Evolutionary conservation across 2,329 filamentous ascomycete genomes (phyloP).

Genomic region (Fusarium sp.): DNA sequence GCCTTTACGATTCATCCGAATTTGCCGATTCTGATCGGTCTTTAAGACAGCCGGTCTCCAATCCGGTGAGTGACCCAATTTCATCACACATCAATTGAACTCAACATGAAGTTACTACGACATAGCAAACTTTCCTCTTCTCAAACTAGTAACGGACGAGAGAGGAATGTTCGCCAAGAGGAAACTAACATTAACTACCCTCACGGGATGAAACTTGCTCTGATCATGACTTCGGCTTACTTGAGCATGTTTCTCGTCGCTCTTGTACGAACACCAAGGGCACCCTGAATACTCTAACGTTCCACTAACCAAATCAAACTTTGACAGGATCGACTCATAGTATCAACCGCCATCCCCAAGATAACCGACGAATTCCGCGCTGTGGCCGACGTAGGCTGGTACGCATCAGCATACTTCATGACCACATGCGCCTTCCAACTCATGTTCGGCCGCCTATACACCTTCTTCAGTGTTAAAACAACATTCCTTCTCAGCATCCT

Average conservation of each 20-base stretch:
- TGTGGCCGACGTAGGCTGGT: slow-evolving; percentile 64
- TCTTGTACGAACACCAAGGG: accelerated
- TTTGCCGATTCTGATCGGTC: neutral
- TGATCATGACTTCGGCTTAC: slow-evolving; percentile 11
- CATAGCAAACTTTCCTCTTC: accelerated
- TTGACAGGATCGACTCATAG: slow-evolving; percentile 47
- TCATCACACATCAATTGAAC: neutral
- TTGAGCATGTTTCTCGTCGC: slow-evolving; percentile 7
- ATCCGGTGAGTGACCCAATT: neutral
- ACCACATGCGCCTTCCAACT: slow-evolving; percentile 55
- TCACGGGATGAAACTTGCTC: neutral
- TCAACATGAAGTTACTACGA: neutral
- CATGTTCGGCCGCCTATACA: slow-evolving; percentile 56
- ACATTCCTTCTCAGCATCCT: slow-evolving; percentile 54
- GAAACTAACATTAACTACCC: neutral
- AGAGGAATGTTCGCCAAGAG: accelerated
- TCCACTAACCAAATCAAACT: neutral
- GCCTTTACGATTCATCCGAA: neutral
- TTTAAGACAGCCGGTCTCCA: accelerated
- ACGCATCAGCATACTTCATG: slow-evolving; percentile 62
- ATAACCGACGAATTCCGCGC: slow-evolving; percentile 61
- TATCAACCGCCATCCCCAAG: slow-evolving; percentile 62
- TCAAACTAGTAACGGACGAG: accelerated
- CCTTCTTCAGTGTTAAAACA: slow-evolving; percentile 59
- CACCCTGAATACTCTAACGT: neutral